phyloP scores from a whole-genome alignment of 2,329 filamentous ascomycete species.

The Arthrobotrys pseudoclavata region DNA sequence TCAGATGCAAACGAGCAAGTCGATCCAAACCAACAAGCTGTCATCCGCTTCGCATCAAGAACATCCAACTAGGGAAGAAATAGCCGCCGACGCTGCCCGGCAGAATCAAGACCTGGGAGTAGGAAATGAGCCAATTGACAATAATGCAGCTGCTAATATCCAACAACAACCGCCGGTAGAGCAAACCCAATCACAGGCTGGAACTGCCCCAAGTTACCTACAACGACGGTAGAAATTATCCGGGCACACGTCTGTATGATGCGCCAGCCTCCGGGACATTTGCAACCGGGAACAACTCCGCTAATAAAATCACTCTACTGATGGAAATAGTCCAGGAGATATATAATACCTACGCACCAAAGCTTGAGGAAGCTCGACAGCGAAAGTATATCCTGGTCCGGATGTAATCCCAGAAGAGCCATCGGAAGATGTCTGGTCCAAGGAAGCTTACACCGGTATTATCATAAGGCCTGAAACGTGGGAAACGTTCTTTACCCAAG shows the following conservation, averaged over 20 bases:
- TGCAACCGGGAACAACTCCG: not conserved
- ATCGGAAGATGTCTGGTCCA: not conserved
- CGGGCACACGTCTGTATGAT: not conserved
- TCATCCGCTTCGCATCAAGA: not conserved
- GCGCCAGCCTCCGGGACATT: not conserved
- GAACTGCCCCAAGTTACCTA: not conserved
- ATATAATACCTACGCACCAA: not conserved
- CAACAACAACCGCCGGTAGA: not conserved
- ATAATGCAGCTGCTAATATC: not conserved
- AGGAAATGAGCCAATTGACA: not conserved
- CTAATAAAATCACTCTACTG: not conserved
- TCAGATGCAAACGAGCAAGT: not conserved
- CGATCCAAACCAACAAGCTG: not conserved
- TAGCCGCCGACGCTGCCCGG: not conserved
- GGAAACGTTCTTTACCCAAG: not conserved
- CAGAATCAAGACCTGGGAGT: not conserved
- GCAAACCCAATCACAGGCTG: not conserved
- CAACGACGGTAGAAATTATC: not conserved
- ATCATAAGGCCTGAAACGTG: slow-evolving; percentile 4
- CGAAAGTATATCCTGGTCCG: not conserved
- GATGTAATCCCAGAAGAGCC: not conserved
- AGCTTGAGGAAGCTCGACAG: not conserved
- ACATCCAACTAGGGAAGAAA: not conserved
- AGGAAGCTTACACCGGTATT: not conserved
- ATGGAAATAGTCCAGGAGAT: slow-evolving; percentile 1